Conservation (phyloP, 805 yeast species). For the Metschnikowia kofuensis region DNA sequence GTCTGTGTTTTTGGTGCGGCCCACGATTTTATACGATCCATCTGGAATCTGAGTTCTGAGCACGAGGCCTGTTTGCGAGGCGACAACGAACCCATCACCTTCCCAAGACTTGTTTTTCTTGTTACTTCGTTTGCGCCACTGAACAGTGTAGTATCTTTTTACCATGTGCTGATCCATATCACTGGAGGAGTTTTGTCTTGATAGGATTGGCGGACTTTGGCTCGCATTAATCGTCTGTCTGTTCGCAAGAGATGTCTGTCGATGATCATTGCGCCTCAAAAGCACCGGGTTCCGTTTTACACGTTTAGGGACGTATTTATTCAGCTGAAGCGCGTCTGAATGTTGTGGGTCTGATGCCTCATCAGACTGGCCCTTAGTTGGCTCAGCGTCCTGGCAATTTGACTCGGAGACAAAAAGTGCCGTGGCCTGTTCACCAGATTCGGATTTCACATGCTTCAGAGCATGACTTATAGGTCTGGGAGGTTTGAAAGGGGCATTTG, state of each 20-base stretch:
- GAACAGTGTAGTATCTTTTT: slow-evolving; percentile 31
- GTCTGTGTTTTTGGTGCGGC: slow-evolving; percentile 11
- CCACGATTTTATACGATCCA: slow-evolving; percentile 20
- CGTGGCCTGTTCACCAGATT: background rate
- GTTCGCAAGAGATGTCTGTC: background rate
- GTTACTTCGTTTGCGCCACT: slow-evolving; percentile 68
- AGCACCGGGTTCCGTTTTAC: slow-evolving; percentile 5
- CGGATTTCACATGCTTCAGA: background rate
- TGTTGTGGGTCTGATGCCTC: background rate
- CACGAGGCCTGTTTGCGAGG: slow-evolving; percentile 25
- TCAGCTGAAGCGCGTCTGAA: background rate
- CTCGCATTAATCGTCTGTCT: background rate
- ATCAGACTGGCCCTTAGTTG: background rate
- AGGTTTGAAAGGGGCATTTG: slow-evolving; percentile 52
- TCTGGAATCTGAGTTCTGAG: slow-evolving; percentile 27
- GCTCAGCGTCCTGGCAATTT: background rate
- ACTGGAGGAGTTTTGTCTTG: background rate
- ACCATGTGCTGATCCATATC: background rate
- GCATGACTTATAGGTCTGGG: slow-evolving; percentile 30
- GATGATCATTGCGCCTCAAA: background rate
- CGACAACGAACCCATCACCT: slow-evolving; percentile 70
- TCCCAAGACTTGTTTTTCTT: slow-evolving; percentile 94
- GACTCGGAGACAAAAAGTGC: slow-evolving; percentile 6
- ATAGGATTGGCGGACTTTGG: background rate
- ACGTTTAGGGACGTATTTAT: background rate